Base-by-base conservation (phyloP, 345 rosid genomes). In the Adansonia digitata region DNA sequence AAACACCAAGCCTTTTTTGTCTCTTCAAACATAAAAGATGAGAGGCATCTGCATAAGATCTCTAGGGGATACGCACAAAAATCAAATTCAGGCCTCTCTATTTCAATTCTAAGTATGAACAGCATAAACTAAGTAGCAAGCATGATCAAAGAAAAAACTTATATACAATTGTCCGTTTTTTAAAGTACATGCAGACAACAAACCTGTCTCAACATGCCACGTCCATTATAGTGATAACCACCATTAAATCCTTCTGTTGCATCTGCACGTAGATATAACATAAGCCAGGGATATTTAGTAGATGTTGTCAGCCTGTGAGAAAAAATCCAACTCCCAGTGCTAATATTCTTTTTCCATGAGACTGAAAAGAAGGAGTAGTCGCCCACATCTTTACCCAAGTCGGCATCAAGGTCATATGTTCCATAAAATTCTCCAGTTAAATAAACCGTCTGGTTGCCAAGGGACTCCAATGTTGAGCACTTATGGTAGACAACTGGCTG, bases 341-440 rank as follows among this genome's bases (percentile, higher is more conserved):
- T 74, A 46, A 77, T 31, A 66, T 82, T 77, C 76, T 87, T 89
- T 35, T 34, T 49, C 93, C 89, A 89, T 9, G 79, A 74, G 53
- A 89, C 83, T 1, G 82, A 80, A 76, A 82, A 82, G 77, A 72
- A 89, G 34, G 93, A 89, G 27, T 29, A 77, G 27, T 61, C 76
- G 29, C 81, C 81, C 20, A 68, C 71, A 56, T 70, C 82, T 69
- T 69, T 53, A 17, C 78, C 77, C 68, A 84, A 81, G 31, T 78
- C 78, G 40, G 82, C 74, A 79, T 87, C 88, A 48, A 84, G 86
- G 71, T 88, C 92, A 81, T 88, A 88, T 4, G 92, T 80, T 39
- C 94, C 92, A 59, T 84, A 69, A 65, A 90, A 88, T 24, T 89
- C 83, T 61, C 92, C 94, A 18, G 35, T 75, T 60, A 90, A 82